Percentiles rank a stretch among this genome's conserved stretches.
phyloP scores from a whole-genome alignment of 129 eudicot genomes.

The Pittosporum tobira region DNA sequence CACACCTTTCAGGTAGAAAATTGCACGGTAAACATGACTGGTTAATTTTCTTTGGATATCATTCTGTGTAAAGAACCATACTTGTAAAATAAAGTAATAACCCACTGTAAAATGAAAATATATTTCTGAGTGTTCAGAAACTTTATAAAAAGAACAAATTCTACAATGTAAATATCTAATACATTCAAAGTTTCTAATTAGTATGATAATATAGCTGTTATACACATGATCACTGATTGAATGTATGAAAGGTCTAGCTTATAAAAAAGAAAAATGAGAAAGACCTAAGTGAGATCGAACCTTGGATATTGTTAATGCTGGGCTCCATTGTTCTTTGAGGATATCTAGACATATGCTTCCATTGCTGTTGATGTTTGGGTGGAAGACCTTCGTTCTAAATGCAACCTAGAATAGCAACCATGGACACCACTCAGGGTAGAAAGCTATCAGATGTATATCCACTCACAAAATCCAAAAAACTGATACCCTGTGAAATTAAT shows the following conservation, averaged over 20 bases:
- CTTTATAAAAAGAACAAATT: not conserved
- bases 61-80: not conserved
- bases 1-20: not conserved
- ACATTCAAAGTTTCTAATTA: not conserved
- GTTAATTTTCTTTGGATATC: not conserved
- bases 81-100: no score
- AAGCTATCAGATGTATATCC: not conserved
- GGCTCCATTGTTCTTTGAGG: slow-evolving; percentile 80
- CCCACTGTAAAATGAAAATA: not conserved
- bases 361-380: slow-evolving; percentile 70
- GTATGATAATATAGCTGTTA: not conserved
- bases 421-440: not conserved
- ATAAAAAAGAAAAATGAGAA: no score
- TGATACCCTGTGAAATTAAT: no score
- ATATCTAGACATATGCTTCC: slow-evolving; percentile 72
- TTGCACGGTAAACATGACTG: no score
- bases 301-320: slow-evolving; percentile 72
- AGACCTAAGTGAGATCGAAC: slow-evolving; percentile 19
- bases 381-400: slow-evolving; percentile 58
- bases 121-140: not conserved
- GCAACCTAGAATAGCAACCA: slow-evolving; percentile 42
- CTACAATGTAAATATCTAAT: no score
- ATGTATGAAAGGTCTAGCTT: not conserved
- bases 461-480: not conserved
- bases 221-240: not conserved